Conservation (phyloP, 2,329 filamentous ascomycete species). For the Didymella glomerata region DNA sequence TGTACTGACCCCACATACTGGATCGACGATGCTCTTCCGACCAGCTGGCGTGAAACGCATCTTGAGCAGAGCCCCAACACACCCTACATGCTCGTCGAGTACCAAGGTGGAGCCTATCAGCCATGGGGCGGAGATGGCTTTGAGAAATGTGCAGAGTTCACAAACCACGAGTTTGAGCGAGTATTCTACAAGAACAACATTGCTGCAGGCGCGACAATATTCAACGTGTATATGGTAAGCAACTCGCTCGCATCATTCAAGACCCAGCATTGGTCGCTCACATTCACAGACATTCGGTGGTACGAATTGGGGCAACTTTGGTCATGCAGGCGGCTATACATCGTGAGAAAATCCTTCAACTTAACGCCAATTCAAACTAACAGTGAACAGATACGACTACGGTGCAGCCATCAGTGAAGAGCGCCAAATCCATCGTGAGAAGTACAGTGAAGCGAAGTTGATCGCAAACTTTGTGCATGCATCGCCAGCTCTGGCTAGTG, state of each 20-base stretch:
- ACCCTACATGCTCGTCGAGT: conserved; percentile 68
- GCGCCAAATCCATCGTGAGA: conserved; percentile 71
- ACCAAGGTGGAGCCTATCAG: conserved; percentile 74
- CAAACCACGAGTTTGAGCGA: conserved; percentile 75
- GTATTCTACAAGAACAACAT: conserved; percentile 81
- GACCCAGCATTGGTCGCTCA: background rate
- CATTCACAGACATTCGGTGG: conserved; percentile 68
- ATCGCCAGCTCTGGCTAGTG: conserved; percentile 71
- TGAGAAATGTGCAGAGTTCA: conserved; percentile 68
- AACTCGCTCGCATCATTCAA: background rate
- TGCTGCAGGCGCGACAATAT: conserved; percentile 68
- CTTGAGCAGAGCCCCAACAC: conserved; percentile 68
- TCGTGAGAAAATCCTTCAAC: conserved; percentile 46
- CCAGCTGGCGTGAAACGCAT: conserved; percentile 62
- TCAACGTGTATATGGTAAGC: conserved; percentile 73
- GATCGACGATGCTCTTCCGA: conserved; percentile 64
- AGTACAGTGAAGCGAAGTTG: conserved; percentile 79
- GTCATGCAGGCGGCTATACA: conserved; percentile 65
- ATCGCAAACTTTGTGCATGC: conserved; percentile 75
- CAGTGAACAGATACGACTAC: conserved; percentile 59
- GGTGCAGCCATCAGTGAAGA: conserved; percentile 72
- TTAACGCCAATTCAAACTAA: background rate
- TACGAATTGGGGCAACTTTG: conserved; percentile 83
- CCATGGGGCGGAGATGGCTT: conserved; percentile 76
- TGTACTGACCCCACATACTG: conserved; percentile 68